Base-by-base conservation (phyloP, 1,284 basidiomycete species). In the Cryptococcus sp. region DNA sequence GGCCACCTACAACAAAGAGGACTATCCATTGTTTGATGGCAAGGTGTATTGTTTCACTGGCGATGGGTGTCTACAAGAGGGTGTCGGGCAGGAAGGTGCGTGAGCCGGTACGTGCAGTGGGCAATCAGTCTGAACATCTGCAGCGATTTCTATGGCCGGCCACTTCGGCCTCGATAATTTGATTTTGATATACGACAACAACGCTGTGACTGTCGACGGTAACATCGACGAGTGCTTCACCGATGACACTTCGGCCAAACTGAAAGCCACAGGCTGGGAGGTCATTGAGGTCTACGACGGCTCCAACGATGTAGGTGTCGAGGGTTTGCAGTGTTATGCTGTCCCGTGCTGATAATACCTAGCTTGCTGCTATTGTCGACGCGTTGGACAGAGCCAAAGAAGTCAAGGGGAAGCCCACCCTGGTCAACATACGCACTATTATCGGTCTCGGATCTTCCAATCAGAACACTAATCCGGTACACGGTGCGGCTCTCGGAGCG, bases 61-160 rank as follows among this genome's bases (percentile, higher is more conserved):
- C 22, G 78, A 78, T 54, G 78, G 78, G 6, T 79, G 77, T 65
- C 55, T 79, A 8, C 76, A 77, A 52, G 78, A 78, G 58, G 78
- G 78, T 62, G 72, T 77, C 20, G 75, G 77, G 16, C 71, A 73
- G 57, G 75, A 77, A 53, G 68, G 69, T 70, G 61, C 63, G 72
- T 63, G 17, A 27, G 25, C 17, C 3, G 17, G 20, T 16, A 16
- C n/a, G 20, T 6, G 38, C 25, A 25, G 25, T 25, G 25, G 25
- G 25, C 25, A 25, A 23, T 49, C 49, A 52, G 4, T 1, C 40
- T 47, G n/a, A 38, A 13, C 20, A 19, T 17, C 17, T 50, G 25
- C 25, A 76, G 73, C 72, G n/a, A 68, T 77, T 47, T 76, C 72
- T 5, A 62, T 77, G 49, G 76, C 76, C 20, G 76, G 75, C 43